A percentile compares a stretch with the other conserved stretches of the same genome.
Evolutionary conservation across 2,329 filamentous ascomycete species (phyloP).

Genomic region (Cercospora citrullina): DNA sequence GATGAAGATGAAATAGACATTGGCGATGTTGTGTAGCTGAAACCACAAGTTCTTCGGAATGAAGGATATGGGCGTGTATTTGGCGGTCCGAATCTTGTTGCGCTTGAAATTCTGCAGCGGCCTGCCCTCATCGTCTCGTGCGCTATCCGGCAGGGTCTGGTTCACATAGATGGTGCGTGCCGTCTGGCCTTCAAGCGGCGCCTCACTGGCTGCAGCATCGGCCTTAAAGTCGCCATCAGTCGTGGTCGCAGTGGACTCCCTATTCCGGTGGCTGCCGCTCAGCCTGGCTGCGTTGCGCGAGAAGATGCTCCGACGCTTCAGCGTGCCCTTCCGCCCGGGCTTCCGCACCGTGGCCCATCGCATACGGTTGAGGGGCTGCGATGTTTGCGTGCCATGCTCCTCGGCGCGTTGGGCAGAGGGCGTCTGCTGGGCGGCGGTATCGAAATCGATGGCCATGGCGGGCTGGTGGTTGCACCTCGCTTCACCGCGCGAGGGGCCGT

Average conservation of each 20-base stretch:
- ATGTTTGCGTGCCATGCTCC: slow-evolving; percentile 39
- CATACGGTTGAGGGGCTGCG: slow-evolving; percentile 65
- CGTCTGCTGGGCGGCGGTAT: slow-evolving; percentile 20
- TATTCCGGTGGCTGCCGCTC: slow-evolving; percentile 40
- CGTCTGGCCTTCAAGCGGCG: slow-evolving; percentile 39
- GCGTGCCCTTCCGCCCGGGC: slow-evolving; percentile 69
- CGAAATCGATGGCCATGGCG: slow-evolving; percentile 26
- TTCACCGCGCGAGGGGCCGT: slow-evolving; percentile 14
- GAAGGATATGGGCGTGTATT: slow-evolving; percentile 94
- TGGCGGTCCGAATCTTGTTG: slow-evolving; percentile 97
- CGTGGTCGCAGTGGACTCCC: slow-evolving; percentile 42
- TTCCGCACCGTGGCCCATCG: slow-evolving; percentile 96
- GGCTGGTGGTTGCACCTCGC: slow-evolving; percentile 11
- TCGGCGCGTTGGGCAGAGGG: slow-evolving; percentile 42
- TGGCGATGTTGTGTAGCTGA: slow-evolving; percentile 98
- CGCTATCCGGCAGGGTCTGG: slow-evolving; percentile 69
- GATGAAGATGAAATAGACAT: slow-evolving; percentile 96
- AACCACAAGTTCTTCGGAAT: slow-evolving; percentile 96
- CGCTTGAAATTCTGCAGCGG: slow-evolving; percentile 70
- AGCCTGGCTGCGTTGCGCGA: slow-evolving; percentile 54
- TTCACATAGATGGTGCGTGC: slow-evolving; percentile 80
- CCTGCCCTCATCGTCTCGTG: slow-evolving; percentile 77
- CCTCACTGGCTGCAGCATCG: slow-evolving; percentile 32
- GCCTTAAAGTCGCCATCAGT: slow-evolving; percentile 34
- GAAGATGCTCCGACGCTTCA: slow-evolving; percentile 81